Percentiles rank a stretch among this genome's conserved stretches.
Conservation (phyloP, 169 alveolate genomes). For the Toxoplasma gondii region DNA sequence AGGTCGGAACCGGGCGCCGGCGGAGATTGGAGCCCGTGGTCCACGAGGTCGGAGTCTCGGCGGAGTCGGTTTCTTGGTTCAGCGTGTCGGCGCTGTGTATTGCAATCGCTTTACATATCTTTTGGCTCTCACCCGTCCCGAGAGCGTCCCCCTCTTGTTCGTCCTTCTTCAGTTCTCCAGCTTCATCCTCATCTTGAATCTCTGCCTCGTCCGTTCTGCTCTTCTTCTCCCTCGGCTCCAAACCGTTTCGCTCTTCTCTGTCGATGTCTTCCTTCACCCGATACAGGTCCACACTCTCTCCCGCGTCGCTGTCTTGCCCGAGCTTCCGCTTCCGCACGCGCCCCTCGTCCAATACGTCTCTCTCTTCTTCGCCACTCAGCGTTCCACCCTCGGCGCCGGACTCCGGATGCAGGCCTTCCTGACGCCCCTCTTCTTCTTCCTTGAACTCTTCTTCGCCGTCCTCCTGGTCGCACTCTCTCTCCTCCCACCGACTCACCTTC, state of each 20-base stretch:
- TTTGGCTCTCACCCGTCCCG: neutral
- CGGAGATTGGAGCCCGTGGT: neutral
- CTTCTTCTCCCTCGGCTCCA: neutral
- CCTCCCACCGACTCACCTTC: neutral
- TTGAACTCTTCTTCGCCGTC: neutral
- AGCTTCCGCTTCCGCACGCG: neutral
- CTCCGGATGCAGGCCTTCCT: neutral
- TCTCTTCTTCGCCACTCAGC: slow-evolving; percentile 11
- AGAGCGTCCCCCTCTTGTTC: neutral
- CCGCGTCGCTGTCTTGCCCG: neutral
- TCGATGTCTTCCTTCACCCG: slow-evolving; percentile 5
- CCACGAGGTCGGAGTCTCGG: neutral
- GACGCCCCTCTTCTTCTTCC: neutral
- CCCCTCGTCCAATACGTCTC: neutral
- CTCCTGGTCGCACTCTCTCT: neutral
- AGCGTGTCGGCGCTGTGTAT: neutral
- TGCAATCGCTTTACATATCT: neutral
- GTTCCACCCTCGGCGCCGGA: neutral
- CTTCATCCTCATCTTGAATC: neutral
- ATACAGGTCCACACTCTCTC: neutral
- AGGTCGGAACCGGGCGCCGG: neutral
- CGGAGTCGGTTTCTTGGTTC: neutral
- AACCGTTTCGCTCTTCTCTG: neutral
- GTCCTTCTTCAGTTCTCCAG: neutral
- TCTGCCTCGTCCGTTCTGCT: neutral